These are phyloP conservation scores for Phyllosticta citriasiana DNA, from an alignment of 2,329 filamentous ascomycete genomes.

Conservation along the genomic window DNA sequence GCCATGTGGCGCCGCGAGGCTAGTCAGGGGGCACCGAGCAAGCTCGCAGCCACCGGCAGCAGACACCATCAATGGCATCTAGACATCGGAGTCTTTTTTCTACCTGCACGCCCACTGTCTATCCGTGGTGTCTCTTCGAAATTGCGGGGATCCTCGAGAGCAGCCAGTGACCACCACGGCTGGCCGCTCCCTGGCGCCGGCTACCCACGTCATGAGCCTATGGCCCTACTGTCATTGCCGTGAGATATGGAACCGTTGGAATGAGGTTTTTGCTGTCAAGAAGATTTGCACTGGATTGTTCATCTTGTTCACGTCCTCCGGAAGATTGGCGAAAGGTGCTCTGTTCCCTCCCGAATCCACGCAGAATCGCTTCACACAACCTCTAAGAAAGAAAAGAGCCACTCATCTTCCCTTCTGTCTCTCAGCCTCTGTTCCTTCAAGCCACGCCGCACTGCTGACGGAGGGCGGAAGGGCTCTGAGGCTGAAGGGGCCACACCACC, in stretches of 20 bases:
- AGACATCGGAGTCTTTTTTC: neutral
- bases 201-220: neutral
- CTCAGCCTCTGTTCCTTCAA: neutral
- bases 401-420: neutral
- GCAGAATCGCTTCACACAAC: neutral
- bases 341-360: neutral
- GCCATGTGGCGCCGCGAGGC: neutral
- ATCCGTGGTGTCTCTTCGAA: neutral
- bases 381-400: neutral
- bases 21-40: neutral
- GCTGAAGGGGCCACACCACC: neutral
- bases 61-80: neutral
- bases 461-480: neutral
- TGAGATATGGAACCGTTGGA: neutral
- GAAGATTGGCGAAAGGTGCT: neutral
- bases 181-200: neutral
- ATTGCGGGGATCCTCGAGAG: neutral
- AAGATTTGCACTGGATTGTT: neutral
- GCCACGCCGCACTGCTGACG: neutral
- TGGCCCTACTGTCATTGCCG: neutral
- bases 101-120: neutral
- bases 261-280: neutral
- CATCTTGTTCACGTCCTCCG: too few relatives aligned
- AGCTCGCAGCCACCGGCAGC: neutral
- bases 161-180: neutral